Conservation (phyloP, 164 flowering plant genomes). For the Magnolia changhungtana region DNA sequence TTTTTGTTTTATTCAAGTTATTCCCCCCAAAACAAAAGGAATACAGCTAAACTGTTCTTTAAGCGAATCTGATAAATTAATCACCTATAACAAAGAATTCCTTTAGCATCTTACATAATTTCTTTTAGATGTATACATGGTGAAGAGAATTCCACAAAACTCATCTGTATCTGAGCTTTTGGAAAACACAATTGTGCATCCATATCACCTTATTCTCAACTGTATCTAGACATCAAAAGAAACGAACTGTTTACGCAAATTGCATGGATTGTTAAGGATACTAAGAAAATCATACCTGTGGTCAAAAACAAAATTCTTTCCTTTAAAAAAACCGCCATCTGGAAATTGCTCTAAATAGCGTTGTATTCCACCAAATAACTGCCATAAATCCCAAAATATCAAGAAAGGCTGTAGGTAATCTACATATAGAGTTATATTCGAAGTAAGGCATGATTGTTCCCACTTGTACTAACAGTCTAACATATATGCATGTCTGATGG, state of each 20-base stretch:
- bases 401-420: not conserved
- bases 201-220: not conserved
- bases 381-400: conserved; percentile 20
- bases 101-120: not conserved
- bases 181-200: not conserved
- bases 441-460: too few species aligned
- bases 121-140: not conserved
- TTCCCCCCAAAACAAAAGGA: too few species aligned
- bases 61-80: too few species aligned
- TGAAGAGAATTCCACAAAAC: not conserved
- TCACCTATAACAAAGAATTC: not conserved
- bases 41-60: too few species aligned
- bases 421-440: not conserved
- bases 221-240: not conserved
- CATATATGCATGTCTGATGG: too few species aligned
- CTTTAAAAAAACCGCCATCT: conserved; percentile 90
- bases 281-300: conserved; percentile 51
- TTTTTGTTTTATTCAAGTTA: too few species aligned
- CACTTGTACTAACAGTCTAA: too few species aligned
- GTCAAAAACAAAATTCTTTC: conserved; percentile 98
- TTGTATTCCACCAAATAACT: conserved; percentile 95
- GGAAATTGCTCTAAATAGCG: conserved; percentile 90
- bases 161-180: not conserved
- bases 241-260: not conserved
- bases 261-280: not conserved